Base-by-base conservation (phyloP, 371 early-diverging fungal species). In the Saksenaea oblongispora region DNA sequence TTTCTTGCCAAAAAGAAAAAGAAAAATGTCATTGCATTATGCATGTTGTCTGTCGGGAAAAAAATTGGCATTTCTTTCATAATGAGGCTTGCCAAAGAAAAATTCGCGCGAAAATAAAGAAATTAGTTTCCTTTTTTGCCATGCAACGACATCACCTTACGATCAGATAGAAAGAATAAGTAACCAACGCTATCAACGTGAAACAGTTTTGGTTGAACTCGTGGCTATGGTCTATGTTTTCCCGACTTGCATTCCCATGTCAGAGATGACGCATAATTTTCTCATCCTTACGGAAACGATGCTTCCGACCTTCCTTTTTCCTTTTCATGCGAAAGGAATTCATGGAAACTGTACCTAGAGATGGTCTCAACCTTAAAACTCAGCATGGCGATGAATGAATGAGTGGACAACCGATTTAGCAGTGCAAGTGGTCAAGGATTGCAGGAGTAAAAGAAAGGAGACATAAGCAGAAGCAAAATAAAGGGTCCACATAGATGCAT, bases 201-300 rank as follows among this genome's bases (percentile, higher is more conserved):
- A 39, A 39, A 39, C 39, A n/a, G 39, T 39, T 39, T 39, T 39
- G n/a, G 11, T 39, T 39, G 39, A 39, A n/a, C 39, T 39, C 39
- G 39, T 39, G 39, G 39, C 11, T 39, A 3, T 39, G 10, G 2
- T 39, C 39, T 39, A n/a, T 39, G 39, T 39, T 39, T 39, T 39
- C n/a, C 51, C 51, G 9, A 10, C 18, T 22, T 47, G 51, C 51
- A 47, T 47, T 22, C 24, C 9, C 51, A 22, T 47, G 51, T 47
- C 24, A 47, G 51, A 47, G 51, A 47, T 47, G 51, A 22, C 51
- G 51, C 51, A 47, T 17, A 17, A 47, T 47, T 47, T 47, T 47
- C 27, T 47, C 51, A 47, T 47, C 27, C 9, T 47, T 47, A 22
- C 51, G 51, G 27, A 47, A 47, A 22, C 10, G 51, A n/a, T 22